Base-by-base conservation (phyloP, 768 basidiomycete genomes). In the Pulveroboletus sp. region DNA sequence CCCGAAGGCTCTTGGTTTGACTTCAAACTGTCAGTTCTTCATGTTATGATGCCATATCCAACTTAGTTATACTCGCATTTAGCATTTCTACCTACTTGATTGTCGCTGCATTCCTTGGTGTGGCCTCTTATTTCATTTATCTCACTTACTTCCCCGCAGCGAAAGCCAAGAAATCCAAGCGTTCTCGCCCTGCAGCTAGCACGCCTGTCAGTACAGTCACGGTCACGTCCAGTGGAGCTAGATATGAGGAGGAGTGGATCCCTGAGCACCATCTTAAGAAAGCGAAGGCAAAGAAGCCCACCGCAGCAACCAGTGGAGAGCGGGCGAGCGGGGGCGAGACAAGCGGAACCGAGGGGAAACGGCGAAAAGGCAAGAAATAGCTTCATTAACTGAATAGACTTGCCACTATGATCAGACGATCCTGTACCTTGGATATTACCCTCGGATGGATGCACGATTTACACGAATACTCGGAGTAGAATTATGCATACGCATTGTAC, bases 181-280 rank as follows among this genome's bases (percentile, higher is more conserved):
- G 78, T 54, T 53, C 71, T 22, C 62, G 71, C 2, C 57, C 76
- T 19, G 62, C 74, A 6, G 72, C 79, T 45, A 82, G 78, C 49
- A 68, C 80, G 5, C 79, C 85, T 9, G 76, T 78, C 31, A 76
- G 76, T 24, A 65, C 79, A 8, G 77, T 78, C 30, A 84, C 85
- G 7, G 82, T 83, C 27, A 81, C 81, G 20, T 80, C 62, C 16
- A 59, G 82, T 30, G 76, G 82, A 2, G 78, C 82, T 32, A 83
- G 81, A 37, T 91, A 92, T 57, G 81, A 88, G 60, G 87, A 92
- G 62, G 90, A 93, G 61, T 93, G 90, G 90, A 93, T 93, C 57
- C 90, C 90, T n/a, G 86, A 86, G 56, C 87, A 90, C 61, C 90
- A 92, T 59, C 72, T 90, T 53, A 86, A 80, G 73, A 86, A 87